Conservation (phyloP, 208 protist genomes). For the Angomonas ambiguus region DNA sequence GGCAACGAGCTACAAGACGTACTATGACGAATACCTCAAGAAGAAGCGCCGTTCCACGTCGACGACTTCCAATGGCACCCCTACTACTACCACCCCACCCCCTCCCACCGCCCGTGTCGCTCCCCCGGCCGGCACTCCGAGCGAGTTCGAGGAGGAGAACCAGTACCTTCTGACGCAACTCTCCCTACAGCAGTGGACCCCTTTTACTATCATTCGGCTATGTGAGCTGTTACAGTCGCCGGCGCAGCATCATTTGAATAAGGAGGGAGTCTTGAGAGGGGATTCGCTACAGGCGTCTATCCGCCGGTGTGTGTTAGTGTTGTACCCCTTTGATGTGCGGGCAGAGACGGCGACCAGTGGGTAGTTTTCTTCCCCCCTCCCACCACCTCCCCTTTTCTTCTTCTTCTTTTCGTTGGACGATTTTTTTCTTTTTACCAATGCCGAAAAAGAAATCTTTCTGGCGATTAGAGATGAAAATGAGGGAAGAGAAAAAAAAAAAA, state of each 20-base stretch:
- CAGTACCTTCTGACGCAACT: slow-evolving; percentile 75
- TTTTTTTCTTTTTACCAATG: neutral
- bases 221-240: slow-evolving; percentile 68
- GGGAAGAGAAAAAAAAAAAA: slow-evolving; percentile 4
- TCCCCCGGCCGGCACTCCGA: slow-evolving; percentile 30
- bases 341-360: neutral
- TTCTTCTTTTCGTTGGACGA: neutral
- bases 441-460: neutral
- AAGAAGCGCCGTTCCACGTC: neutral
- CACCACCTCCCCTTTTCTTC: neutral
- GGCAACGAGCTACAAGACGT: slow-evolving; percentile 17
- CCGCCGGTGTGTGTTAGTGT: slow-evolving; percentile 70
- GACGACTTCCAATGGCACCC: neutral
- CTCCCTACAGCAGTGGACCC: slow-evolving; percentile 44
- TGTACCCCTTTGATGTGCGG: slow-evolving; percentile 14
- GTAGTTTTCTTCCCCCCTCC: neutral
- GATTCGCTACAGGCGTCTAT: slow-evolving; percentile 69
- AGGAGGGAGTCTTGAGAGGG: slow-evolving; percentile 40
- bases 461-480: neutral
- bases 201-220: slow-evolving; percentile 73
- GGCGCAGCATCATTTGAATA: slow-evolving; percentile 19
- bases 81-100: neutral
- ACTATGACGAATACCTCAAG: slow-evolving; percentile 7
- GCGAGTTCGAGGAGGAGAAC: slow-evolving; percentile 73
- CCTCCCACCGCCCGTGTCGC: neutral